A percentile compares a stretch with the other conserved stretches of the same genome.
Evolutionary conservation across 1,284 basidiomycete species (phyloP).

Genomic region (Melanopsichium pennsylvanicum): DNA sequence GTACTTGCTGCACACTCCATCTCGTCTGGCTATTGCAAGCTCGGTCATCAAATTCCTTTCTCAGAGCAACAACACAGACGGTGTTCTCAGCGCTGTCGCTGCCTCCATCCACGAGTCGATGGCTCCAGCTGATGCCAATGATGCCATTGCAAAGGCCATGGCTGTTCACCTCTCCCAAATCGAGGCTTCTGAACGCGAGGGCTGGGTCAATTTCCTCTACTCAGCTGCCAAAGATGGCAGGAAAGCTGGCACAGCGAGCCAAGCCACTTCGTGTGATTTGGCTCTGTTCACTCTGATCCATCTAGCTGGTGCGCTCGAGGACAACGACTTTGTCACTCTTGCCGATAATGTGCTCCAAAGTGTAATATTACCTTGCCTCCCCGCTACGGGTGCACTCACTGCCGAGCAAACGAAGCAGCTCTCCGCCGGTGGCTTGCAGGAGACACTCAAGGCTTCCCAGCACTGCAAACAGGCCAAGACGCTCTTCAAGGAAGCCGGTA

Average conservation of each 20-base stretch:
- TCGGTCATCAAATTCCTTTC: slow-evolving; percentile 7
- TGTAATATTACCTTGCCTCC: slow-evolving; percentile 18
- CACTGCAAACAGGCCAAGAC: slow-evolving; percentile 18
- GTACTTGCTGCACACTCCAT: slow-evolving; percentile 17
- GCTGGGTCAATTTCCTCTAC: slow-evolving; percentile 24
- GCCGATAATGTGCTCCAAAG: slow-evolving; percentile 6
- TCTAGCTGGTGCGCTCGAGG: slow-evolving; percentile 9
- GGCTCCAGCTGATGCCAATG: slow-evolving; percentile 16
- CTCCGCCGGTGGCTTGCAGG: slow-evolving; percentile 4
- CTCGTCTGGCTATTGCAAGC: slow-evolving; percentile 6
- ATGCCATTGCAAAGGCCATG: slow-evolving; percentile 12
- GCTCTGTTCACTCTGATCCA: slow-evolving; percentile 28
- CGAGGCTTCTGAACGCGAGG: slow-evolving; percentile 1
- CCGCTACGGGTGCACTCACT: slow-evolving; percentile 4
- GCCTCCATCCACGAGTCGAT: slow-evolving; percentile 1
- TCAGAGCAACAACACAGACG: slow-evolving; percentile 5
- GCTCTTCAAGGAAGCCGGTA: slow-evolving; percentile 16
- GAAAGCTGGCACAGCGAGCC: neutral
- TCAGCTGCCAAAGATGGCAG: slow-evolving; percentile 2
- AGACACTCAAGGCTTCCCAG: slow-evolving; percentile 15
- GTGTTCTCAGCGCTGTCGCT: slow-evolving; percentile 7
- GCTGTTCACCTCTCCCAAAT: slow-evolving; percentile 8
- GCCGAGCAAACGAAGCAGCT: slow-evolving; percentile 17
- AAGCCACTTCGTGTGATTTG: slow-evolving; percentile 27
- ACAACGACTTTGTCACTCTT: slow-evolving; percentile 14